Evolutionary conservation across 177 flowering plant genomes (phyloP), one percentile per base, ranked within the genome.

Genomic region (Vitis hybrid): DNA sequence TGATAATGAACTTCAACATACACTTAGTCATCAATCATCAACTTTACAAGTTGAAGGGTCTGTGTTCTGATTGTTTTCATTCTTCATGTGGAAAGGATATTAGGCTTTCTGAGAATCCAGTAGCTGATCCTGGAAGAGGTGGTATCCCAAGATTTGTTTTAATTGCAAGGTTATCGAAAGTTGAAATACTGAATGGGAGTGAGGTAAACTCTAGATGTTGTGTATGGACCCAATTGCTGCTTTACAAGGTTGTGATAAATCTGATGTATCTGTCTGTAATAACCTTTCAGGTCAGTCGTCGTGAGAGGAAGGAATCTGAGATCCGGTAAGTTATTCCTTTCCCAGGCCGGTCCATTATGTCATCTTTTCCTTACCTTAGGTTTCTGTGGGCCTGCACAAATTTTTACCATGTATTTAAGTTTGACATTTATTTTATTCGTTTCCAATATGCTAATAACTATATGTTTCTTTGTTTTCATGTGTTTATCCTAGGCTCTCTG

Each of bases 281-380:
- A 2, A 72, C 70, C 45, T 79, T 75, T 51, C 82, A 94, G 98
- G 85, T 94, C 51, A 83, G 86, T 61, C 72, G 78, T 67, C 97
- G 95, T 31, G 98, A 94, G 70, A 76, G 97, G 72, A 94, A 85
- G 78, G 97, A 94, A 19, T 92, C 98, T 69, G 98, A 94, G 79
- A 94, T 94, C 62, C 85, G 98, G 98, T 94, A 80, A 50, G 77
- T 68, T 60, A 63, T 66, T 58, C 61, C 49, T 71, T 22, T 65
- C 53, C 21, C 22, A 22, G 51, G 31, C 56, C 7, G 5, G 18
- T 71, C 10, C 31, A 60, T 56, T 53, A 16, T 9, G 15, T 51
- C 14, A 31, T 29, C 53, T 58, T 31, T 63, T 10, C 3, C 10
- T 12, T 3, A n/a, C 2, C 16, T 16, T 4, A 0, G 5, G 14